Percentiles rank a stretch among this genome's conserved stretches.
These are phyloP conservation scores for Keithomyces neogunnii DNA, from an alignment of 2,329 filamentous ascomycete genomes.

Conservation along the genomic window DNA sequence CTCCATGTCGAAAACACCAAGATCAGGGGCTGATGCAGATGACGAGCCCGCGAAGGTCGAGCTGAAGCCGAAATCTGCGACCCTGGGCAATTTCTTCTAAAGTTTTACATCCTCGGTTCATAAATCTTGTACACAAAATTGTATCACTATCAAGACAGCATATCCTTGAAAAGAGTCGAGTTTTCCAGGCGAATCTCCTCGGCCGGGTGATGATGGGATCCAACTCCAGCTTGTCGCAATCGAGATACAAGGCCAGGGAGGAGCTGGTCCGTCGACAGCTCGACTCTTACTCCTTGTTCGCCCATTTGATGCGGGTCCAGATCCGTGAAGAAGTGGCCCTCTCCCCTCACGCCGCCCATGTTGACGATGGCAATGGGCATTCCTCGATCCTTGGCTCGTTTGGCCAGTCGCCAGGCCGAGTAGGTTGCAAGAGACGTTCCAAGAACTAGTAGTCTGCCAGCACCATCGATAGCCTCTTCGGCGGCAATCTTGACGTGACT, in stretches of 20 bases:
- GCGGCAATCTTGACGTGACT: constrained; percentile 62
- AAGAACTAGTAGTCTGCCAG: constrained; percentile 67
- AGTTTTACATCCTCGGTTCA: constrained; percentile 9
- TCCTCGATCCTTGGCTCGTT: constrained; percentile 68
- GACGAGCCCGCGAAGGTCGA: constrained; percentile 9
- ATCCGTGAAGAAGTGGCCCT: constrained; percentile 60
- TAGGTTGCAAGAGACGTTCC: constrained; percentile 92
- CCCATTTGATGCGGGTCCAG: constrained; percentile 44
- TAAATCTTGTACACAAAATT: constrained; percentile 11
- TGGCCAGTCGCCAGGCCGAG: constrained; percentile 85
- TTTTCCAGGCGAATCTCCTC: neutral
- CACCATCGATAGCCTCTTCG: constrained; percentile 70
- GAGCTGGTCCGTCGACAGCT: constrained; percentile 48
- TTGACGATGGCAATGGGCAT: constrained; percentile 88
- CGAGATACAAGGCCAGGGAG: constrained; percentile 48
- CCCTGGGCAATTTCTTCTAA: constrained; percentile 44
- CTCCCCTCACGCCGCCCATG: constrained; percentile 72
- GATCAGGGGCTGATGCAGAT: constrained; percentile 6
- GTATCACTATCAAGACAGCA: constrained; percentile 41
- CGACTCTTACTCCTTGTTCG: constrained; percentile 44
- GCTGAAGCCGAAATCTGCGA: constrained; percentile 17
- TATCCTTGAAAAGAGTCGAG: constrained; percentile 43
- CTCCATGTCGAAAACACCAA: constrained; percentile 2
- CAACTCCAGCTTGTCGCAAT: constrained; percentile 25
- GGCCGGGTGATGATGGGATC: neutral